A percentile compares a stretch with the other conserved stretches of the same genome.
Conservation (phyloP, 371 early-diverging fungal genomes). For the Mucor piriformis region DNA sequence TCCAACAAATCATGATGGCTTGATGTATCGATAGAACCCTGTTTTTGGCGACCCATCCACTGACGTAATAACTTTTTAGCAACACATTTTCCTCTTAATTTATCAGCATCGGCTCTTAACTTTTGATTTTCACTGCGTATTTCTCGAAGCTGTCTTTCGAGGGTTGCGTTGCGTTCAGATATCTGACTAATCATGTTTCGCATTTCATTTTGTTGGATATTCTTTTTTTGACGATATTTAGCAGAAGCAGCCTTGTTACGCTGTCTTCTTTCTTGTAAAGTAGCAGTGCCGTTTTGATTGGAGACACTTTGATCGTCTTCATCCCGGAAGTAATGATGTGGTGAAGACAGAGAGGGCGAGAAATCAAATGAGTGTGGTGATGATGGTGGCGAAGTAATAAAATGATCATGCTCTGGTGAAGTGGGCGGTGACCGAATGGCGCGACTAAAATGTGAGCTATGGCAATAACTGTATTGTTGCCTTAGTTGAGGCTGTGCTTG, state of each 20-base stretch:
- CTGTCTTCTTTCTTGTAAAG: slow-evolving; percentile 55
- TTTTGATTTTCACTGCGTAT: slow-evolving; percentile 51
- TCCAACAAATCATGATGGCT: neutral
- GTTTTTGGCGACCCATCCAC: slow-evolving; percentile 35
- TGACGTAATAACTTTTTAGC: slow-evolving; percentile 58
- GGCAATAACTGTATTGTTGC: neutral
- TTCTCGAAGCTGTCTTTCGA: slow-evolving; percentile 53
- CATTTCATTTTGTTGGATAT: slow-evolving; percentile 63
- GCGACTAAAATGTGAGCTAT: neutral
- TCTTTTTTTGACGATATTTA: slow-evolving; percentile 66
- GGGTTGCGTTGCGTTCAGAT: slow-evolving; percentile 51
- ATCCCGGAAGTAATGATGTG: neutral
- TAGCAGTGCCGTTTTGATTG: neutral
- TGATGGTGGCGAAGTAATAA: neutral
- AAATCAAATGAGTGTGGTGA: slow-evolving; percentile 2
- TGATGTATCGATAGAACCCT: neutral
- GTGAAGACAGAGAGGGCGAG: neutral
- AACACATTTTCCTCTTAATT: slow-evolving; percentile 52
- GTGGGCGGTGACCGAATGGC: slow-evolving; percentile 4
- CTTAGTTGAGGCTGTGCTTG: neutral
- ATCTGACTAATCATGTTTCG: slow-evolving; percentile 45
- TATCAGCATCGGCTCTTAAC: slow-evolving; percentile 50
- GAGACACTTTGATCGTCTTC: slow-evolving; percentile 14
- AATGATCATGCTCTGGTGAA: neutral
- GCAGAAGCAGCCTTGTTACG: slow-evolving; percentile 68